Percentiles rank a stretch among this genome's conserved stretches.
These are phyloP conservation scores for Candida dubliniensis DNA, from an alignment of 1,139 yeast species.

Conservation along the genomic window DNA sequence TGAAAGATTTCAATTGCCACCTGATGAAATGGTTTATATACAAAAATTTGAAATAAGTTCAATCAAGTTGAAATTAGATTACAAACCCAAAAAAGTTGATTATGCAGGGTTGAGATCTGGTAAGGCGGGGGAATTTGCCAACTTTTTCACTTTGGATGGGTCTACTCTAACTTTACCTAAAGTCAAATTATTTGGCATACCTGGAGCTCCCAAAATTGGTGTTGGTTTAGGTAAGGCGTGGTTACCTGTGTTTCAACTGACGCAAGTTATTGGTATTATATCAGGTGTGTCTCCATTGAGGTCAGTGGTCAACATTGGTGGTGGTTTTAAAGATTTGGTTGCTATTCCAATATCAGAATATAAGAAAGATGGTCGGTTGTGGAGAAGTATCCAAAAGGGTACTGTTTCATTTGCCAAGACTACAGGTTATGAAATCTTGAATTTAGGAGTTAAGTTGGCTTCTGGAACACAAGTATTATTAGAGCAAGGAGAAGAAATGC, in stretches of 20 bases:
- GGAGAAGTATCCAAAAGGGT: constrained; percentile 75
- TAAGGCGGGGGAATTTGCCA: constrained; percentile 81
- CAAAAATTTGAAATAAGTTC: constrained; percentile 67
- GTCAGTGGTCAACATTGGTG: constrained; percentile 74
- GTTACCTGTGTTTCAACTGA: constrained; percentile 82
- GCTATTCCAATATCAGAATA: constrained; percentile 76
- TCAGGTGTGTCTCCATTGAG: constrained; percentile 84
- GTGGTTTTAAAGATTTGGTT: constrained; percentile 73
- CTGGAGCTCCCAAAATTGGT: constrained; percentile 67
- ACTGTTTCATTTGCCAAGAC: constrained; percentile 74
- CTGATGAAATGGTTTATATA: constrained; percentile 61
- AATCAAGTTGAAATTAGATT: constrained; percentile 72
- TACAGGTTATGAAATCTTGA: constrained; percentile 78
- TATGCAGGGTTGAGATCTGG: constrained; percentile 84
- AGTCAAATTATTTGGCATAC: constrained; percentile 68
- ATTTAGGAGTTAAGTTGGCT: constrained; percentile 81
- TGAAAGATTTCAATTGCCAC: constrained; percentile 57
- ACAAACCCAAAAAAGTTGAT: constrained; percentile 87
- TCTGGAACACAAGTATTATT: constrained; percentile 84
- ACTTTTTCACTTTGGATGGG: constrained; percentile 85
- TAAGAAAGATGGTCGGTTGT: constrained; percentile 65
- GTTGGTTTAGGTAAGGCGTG: constrained; percentile 62
- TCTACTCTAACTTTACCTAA: constrained; percentile 66
- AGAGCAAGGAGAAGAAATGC: constrained; percentile 74
- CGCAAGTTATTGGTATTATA: constrained; percentile 76